Evolutionary conservation across 1,139 yeast species (phyloP).

Genomic region (Taphrina wiesneri): DNA sequence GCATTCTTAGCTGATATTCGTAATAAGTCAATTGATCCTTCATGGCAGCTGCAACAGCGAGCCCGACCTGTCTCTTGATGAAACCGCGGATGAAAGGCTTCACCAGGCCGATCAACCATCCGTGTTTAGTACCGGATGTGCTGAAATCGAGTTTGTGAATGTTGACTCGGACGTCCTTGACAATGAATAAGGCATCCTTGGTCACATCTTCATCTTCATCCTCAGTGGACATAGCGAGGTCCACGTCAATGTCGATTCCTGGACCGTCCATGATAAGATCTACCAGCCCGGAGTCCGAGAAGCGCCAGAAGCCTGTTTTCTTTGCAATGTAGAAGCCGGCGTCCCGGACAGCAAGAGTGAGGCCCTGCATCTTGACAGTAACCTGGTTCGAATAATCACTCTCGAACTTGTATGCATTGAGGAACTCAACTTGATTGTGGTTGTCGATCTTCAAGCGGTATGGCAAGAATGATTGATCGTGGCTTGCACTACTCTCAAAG

Average conservation of each 20-base stretch:
- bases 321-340: constrained; percentile 32
- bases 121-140: constrained; percentile 29
- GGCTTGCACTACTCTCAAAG: constrained; percentile 27
- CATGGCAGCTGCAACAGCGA: constrained; percentile 24
- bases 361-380: constrained; percentile 20
- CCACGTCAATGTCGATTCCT: constrained; percentile 31
- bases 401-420: constrained; percentile 33
- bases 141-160: constrained; percentile 31
- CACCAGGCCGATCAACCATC: constrained; percentile 28
- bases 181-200: constrained; percentile 26
- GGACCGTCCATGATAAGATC: constrained; percentile 34
- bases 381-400: constrained; percentile 21
- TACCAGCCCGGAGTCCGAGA: constrained; percentile 32
- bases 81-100: constrained; percentile 30
- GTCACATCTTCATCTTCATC: constrained; percentile 32
- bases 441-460: constrained; percentile 27
- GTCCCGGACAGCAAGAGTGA: constrained; percentile 29
- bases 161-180: constrained; percentile 30
- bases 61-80: constrained; percentile 29
- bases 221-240: constrained; percentile 26
- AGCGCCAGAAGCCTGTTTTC: constrained; percentile 33
- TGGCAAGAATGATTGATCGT: constrained; percentile 33
- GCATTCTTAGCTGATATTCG: constrained; percentile 26
- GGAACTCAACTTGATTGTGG: constrained; percentile 24
- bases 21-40: constrained; percentile 24